Percentiles rank a stretch among this genome's conserved stretches.
phyloP scores from a whole-genome alignment of 1,284 basidiomycete genomes.

The Rhodotorula sp. region DNA sequence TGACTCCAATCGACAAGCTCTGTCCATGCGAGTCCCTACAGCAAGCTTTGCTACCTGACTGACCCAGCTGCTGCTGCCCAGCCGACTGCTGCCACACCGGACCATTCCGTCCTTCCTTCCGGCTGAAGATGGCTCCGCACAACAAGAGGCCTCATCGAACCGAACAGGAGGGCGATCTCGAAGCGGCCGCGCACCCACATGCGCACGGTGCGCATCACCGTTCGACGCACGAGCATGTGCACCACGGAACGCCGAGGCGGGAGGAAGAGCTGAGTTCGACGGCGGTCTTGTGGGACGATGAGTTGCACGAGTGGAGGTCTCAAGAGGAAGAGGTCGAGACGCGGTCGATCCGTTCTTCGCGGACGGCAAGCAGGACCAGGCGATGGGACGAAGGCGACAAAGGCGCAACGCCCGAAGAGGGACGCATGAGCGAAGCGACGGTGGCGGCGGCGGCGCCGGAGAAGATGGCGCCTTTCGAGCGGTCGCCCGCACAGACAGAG shows the following conservation, averaged over 20 bases:
- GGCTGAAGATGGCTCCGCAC: no score
- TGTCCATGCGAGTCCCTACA: no score
- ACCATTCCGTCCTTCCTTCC: no score
- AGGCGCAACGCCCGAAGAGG: neutral
- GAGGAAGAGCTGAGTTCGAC: slow-evolving; percentile 20
- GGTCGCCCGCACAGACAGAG: neutral
- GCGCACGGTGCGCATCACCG: neutral
- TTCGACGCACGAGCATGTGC: neutral
- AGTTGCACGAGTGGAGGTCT: slow-evolving; percentile 22
- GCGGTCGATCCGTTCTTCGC: neutral
- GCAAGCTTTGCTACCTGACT: no score
- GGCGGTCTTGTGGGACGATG: slow-evolving; percentile 25
- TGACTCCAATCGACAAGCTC: no score
- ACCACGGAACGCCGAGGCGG: neutral
- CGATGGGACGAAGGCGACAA: neutral
- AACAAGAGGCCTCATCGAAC: no score
- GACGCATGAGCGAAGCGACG: neutral
- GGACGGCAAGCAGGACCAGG: neutral
- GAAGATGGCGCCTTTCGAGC: neutral
- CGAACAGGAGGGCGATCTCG: neutral
- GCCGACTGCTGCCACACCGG: no score
- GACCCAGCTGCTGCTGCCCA: no score
- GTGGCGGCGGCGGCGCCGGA: neutral
- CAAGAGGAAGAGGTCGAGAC: slow-evolving; percentile 21
- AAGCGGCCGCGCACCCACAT: neutral